A percentile compares a stretch with the other conserved stretches of the same genome.
phyloP scores from a whole-genome alignment of 1,139 yeast species.

The Magnusiomyces tetraspermus region DNA sequence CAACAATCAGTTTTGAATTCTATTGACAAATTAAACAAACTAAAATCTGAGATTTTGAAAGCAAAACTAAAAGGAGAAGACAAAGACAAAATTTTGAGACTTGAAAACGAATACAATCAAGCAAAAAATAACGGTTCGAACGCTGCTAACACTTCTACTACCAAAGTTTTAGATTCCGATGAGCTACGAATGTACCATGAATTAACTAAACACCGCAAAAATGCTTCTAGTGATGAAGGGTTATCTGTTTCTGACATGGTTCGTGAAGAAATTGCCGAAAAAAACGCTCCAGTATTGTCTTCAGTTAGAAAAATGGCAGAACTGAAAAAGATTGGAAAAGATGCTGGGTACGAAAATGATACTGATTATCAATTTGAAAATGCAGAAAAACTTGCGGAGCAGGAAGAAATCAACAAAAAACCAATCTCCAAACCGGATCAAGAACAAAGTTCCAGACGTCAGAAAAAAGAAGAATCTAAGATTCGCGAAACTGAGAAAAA shows the following conservation, averaged over 20 bases:
- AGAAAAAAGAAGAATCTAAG: constrained; percentile 1
- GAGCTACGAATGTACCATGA: constrained; percentile 11
- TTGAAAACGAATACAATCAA: constrained; percentile 28
- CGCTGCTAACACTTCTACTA: neutral
- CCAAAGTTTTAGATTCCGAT: constrained; percentile 10
- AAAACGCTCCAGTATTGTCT: constrained; percentile 23
- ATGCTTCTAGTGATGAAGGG: constrained; percentile 19
- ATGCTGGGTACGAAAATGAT: constrained; percentile 31
- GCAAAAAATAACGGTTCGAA: constrained; percentile 10
- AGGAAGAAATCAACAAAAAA: constrained; percentile 23
- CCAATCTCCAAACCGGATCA: constrained; percentile 16
- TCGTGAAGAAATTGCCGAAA: constrained; percentile 31
- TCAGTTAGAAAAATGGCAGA: constrained; percentile 5
- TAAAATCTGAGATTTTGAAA: constrained; percentile 32
- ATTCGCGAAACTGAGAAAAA: constrained; percentile 19
- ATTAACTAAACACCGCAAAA: neutral
- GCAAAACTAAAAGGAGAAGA: constrained; percentile 31
- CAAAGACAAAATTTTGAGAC: constrained; percentile 18
- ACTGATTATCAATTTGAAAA: constrained; percentile 39
- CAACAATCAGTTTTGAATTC: neutral
- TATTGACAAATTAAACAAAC: constrained; percentile 26
- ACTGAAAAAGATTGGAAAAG: constrained; percentile 31
- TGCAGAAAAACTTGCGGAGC: constrained; percentile 33
- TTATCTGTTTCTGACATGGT: constrained; percentile 36
- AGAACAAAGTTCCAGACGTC: neutral